Percentiles rank a stretch among this genome's conserved stretches.
These are phyloP conservation scores for Colletotrichum sojae DNA, from an alignment of 2,329 filamentous ascomycete genomes.

Conservation along the genomic window DNA sequence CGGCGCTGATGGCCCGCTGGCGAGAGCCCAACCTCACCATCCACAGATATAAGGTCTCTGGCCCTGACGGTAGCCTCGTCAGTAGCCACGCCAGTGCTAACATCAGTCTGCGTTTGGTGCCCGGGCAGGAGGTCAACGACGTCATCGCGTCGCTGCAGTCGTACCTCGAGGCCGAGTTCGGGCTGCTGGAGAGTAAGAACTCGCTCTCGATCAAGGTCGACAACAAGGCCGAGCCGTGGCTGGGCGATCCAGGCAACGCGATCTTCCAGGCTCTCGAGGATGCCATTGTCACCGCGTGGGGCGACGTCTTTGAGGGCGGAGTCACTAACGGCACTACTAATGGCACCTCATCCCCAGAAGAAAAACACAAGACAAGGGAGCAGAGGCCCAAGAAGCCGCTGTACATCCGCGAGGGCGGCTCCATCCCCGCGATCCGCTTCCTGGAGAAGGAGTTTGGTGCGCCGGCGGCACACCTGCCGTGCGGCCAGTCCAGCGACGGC, in stretches of 20 bases:
- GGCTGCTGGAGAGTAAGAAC: conserved; percentile 83
- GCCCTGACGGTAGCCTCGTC: conserved; percentile 92
- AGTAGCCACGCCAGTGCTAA: conserved; percentile 90
- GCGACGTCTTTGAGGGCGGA: conserved; percentile 61
- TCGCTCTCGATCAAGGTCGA: conserved; percentile 86
- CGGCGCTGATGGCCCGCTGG: conserved; percentile 93
- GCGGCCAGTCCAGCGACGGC: conserved; percentile 93
- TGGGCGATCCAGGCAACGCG: conserved; percentile 90
- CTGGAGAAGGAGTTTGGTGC: conserved; percentile 94
- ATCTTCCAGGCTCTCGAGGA: conserved; percentile 91
- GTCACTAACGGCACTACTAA: conserved; percentile 12
- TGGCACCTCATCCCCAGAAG: conserved; percentile 16
- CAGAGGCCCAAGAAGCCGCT: conserved; percentile 74
- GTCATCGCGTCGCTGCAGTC: conserved; percentile 77
- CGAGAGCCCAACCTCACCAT: conserved; percentile 95
- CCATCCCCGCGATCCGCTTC: conserved; percentile 94
- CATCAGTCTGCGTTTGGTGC: conserved; percentile 91
- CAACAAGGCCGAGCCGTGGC: conserved; percentile 95
- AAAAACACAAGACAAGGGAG: conserved; percentile 38
- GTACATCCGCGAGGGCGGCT: conserved; percentile 96
- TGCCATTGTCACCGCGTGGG: conserved; percentile 90
- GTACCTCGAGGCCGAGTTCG: conserved; percentile 81
- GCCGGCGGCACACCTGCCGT: conserved; percentile 92
- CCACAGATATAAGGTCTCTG: conserved; percentile 92
- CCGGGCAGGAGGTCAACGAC: conserved; percentile 88